These are phyloP conservation scores for Senecio squalidus DNA, from an alignment of 140 eudicot species.

Conservation along the genomic window DNA sequence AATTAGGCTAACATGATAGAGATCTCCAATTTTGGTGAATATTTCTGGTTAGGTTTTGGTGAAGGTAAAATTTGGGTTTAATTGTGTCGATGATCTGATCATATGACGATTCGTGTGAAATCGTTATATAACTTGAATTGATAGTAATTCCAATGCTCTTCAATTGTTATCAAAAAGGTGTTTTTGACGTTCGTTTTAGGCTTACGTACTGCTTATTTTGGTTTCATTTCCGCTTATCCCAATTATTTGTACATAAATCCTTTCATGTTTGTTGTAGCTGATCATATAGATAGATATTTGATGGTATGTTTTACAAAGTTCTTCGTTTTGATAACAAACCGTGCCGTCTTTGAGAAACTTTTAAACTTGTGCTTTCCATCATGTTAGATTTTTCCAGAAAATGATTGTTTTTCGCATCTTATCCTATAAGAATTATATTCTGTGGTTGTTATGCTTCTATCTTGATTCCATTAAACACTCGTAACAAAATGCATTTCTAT, in stretches of 20 bases:
- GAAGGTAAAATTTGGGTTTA: slow-evolving; percentile 14
- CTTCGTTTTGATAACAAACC: slow-evolving; percentile 1
- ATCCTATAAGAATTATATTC: slow-evolving; percentile 20
- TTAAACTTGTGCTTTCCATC: not conserved
- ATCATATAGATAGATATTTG: too few species aligned
- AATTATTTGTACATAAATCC: too few species aligned
- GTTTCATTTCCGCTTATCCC: not conserved
- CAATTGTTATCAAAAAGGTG: too few species aligned
- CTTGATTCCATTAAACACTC: slow-evolving; percentile 7
- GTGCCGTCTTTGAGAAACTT: not conserved
- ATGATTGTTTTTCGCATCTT: slow-evolving; percentile 8
- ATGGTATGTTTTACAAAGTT: not conserved
- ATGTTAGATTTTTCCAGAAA: slow-evolving; percentile 5
- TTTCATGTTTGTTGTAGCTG: too few species aligned
- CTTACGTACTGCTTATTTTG: too few species aligned
- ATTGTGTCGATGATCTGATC: not conserved
- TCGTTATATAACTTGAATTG: too few species aligned
- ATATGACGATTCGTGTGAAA: not conserved
- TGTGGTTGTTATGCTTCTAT: slow-evolving; percentile 19
- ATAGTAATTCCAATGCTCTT: too few species aligned
- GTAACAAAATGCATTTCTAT: not conserved
- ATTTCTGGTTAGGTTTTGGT: not conserved
- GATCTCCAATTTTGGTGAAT: not conserved
- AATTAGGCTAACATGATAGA: not conserved
- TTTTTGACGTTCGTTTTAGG: too few species aligned